These are phyloP conservation scores for Mrakia frigida DNA, from an alignment of 768 basidiomycete species.

Conservation along the genomic window DNA sequence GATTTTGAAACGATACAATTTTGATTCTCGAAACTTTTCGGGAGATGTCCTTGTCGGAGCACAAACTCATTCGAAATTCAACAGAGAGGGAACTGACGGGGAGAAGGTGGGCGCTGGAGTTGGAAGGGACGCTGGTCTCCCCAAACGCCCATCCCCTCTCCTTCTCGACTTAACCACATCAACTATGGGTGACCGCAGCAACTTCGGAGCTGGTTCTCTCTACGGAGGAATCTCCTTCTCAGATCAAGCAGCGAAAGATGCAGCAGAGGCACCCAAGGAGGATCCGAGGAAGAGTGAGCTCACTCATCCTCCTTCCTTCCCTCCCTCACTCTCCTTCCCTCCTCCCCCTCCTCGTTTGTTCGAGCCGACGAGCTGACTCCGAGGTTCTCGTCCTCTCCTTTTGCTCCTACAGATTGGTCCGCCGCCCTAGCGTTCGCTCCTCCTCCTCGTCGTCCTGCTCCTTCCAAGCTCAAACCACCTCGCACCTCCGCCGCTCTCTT, in stretches of 20 bases:
- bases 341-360: background rate
- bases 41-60: no score
- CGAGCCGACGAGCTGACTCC: background rate
- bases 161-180: no score
- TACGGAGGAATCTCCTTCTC: slow-evolving; percentile 25
- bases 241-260: background rate
- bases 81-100: no score
- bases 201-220: slow-evolving; percentile 20
- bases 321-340: background rate
- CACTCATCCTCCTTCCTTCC: background rate
- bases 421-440: slow-evolving; percentile 76
- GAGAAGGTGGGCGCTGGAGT: no score
- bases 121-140: no score
- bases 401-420: slow-evolving; percentile 66
- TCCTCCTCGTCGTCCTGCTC: slow-evolving; percentile 61
- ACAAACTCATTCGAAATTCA: no score
- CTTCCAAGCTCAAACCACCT: slow-evolving; percentile 54
- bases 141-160: no score
- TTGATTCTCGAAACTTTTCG: no score
- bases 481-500: slow-evolving; percentile 57
- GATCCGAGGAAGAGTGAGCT: slow-evolving; percentile 16
- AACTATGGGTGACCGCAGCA: background rate
- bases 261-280: background rate
- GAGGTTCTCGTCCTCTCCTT: background rate
- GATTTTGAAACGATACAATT: no score